Percentiles rank a stretch among this genome's conserved stretches.
phyloP scores from a whole-genome alignment of 2,329 filamentous ascomycete genomes.

The Curvularia spicifera region DNA sequence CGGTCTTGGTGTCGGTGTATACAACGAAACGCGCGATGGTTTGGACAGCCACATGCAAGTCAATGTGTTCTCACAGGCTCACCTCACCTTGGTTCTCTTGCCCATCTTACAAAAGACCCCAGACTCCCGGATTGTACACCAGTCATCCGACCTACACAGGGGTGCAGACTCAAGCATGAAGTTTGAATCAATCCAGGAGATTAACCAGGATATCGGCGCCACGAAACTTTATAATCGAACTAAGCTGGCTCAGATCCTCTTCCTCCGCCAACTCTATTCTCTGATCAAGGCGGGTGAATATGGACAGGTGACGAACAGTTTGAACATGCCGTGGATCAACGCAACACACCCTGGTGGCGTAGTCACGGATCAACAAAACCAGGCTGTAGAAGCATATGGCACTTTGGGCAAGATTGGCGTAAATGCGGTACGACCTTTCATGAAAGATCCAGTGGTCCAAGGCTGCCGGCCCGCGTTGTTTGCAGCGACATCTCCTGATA shows the following conservation, averaged over 20 bases:
- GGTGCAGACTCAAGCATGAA: slow-evolving; percentile 46
- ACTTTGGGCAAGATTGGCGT: slow-evolving; percentile 56
- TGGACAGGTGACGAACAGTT: slow-evolving; percentile 39
- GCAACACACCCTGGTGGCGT: slow-evolving; percentile 60
- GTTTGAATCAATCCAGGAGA: slow-evolving; percentile 56
- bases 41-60: slow-evolving; percentile 60
- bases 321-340: slow-evolving; percentile 56
- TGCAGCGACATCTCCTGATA: slow-evolving; percentile 55
- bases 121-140: slow-evolving; percentile 56
- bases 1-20: slow-evolving; percentile 58
- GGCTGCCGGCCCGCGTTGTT: slow-evolving; percentile 58
- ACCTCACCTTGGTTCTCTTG: slow-evolving; percentile 56
- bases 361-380: slow-evolving; percentile 56
- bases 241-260: slow-evolving; percentile 59
- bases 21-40: slow-evolving; percentile 58
- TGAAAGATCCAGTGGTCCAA: slow-evolving; percentile 58
- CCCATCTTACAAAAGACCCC: slow-evolving; percentile 54
- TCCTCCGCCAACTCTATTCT: slow-evolving; percentile 52
- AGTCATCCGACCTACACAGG: slow-evolving; percentile 59
- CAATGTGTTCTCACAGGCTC: slow-evolving; percentile 59
- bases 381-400: slow-evolving; percentile 60
- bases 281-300: slow-evolving; percentile 44
- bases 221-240: slow-evolving; percentile 57
- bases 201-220: slow-evolving; percentile 59
- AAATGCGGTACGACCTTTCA: slow-evolving; percentile 53